phyloP scores from a whole-genome alignment of 2,329 filamentous ascomycete genomes.

The Fusarium denticulatum region DNA sequence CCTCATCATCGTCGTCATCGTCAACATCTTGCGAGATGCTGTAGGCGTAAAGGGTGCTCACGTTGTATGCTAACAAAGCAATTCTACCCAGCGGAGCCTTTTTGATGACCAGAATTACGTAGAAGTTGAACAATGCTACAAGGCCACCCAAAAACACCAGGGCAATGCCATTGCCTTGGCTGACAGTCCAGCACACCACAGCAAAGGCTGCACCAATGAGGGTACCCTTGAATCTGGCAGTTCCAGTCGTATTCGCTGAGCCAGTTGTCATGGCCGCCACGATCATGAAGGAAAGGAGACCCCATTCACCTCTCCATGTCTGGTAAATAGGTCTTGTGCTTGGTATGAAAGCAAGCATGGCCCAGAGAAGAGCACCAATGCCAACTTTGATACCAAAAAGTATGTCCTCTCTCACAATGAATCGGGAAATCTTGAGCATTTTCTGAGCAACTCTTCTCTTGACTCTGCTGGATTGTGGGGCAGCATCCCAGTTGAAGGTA shows the following conservation, averaged over 20 bases:
- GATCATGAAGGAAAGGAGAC: slow-evolving; percentile 95
- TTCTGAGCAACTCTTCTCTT: slow-evolving; percentile 58
- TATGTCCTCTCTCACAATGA: slow-evolving; percentile 65
- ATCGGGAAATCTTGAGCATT: slow-evolving; percentile 57
- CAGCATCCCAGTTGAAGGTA: slow-evolving; percentile 66
- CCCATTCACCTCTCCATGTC: slow-evolving; percentile 96
- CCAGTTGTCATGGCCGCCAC: slow-evolving; percentile 98
- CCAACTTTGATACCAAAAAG: slow-evolving; percentile 93
- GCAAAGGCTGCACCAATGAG: slow-evolving; percentile 81
- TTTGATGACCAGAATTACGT: slow-evolving; percentile 84
- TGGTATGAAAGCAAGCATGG: slow-evolving; percentile 85
- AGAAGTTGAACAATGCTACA: slow-evolving; percentile 85
- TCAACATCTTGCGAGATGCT: slow-evolving; percentile 83
- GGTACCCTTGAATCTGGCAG: slow-evolving; percentile 87
- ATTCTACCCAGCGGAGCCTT: slow-evolving; percentile 93
- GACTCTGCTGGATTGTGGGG: slow-evolving; percentile 56
- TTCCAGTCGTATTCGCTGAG: slow-evolving; percentile 91
- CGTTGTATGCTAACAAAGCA: slow-evolving; percentile 94
- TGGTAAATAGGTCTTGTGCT: slow-evolving; percentile 82
- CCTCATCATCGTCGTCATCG: slow-evolving; percentile 88
- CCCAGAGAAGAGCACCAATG: slow-evolving; percentile 87
- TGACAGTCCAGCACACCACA: slow-evolving; percentile 79
- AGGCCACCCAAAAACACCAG: slow-evolving; percentile 86
- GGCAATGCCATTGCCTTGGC: slow-evolving; percentile 75
- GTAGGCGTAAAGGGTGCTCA: slow-evolving; percentile 94